Evolutionary conservation across 2,329 filamentous ascomycete genomes (phyloP), one percentile per base, ranked within the genome.

Genomic region (Decorospora gaudefroyi): DNA sequence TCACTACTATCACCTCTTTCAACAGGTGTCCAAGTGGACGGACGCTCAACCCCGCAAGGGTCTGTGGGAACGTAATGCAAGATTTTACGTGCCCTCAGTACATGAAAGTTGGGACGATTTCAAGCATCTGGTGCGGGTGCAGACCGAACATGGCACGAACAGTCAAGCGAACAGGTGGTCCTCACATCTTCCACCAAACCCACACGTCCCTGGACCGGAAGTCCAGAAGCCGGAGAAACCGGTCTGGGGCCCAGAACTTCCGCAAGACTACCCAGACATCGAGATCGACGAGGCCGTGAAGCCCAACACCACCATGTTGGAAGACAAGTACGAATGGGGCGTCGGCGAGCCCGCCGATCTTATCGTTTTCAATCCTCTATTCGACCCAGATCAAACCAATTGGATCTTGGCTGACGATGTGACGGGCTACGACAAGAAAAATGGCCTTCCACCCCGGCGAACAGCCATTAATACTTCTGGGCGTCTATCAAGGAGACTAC

Each of bases 1-100:
- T 23, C 90, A 96, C 71, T 92, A 88, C 74, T 90, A 90, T 69
- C 86, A 91, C 62, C 78, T 92, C 10, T 85, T 92, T 52, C 77
- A 86, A 50, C 80, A 83, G 29, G 76, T 89, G 9, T 78, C 78
- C 10, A 73, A 77, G 31, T 92, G 87, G 83, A 82, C 84, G 2
- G 78, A 78, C 43, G 68, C 80, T 34, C 87, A 92, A 64, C 82
- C 84, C 1, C 81, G 87, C 18, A 80, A 82, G 47, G 81, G 83
- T n/a, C 75, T 90, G 7, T 92, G 88, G 88, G 88, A 92, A 66
- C 82, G 87, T 33, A 85, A 83, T 35, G 78, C 83, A 16, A 84
- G 86, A 50, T 92, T 90, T 72, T 92, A 90, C 65, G 82, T 90
- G 6, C 88, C 87, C 0, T 73, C 75, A 0, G 75, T 84, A 22